Percentiles rank a stretch among this genome's conserved stretches.
phyloP scores from a whole-genome alignment of 192 early-diverging fungal species.

The Coemansia interrupta region DNA sequence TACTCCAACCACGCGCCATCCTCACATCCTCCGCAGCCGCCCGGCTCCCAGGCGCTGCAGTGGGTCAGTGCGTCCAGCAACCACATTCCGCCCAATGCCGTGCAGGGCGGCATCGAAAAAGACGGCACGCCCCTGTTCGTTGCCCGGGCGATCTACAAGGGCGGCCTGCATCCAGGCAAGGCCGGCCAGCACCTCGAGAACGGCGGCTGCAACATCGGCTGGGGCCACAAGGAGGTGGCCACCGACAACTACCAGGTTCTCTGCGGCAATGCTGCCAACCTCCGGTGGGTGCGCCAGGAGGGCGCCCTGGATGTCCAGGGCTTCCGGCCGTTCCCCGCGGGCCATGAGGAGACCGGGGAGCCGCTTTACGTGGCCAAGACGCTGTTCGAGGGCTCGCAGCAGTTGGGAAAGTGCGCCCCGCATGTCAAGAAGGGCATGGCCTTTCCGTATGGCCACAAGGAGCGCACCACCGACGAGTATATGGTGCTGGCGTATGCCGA shows the following conservation, averaged over 20 bases:
- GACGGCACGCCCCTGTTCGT: conserved; percentile 60
- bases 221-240: conserved; percentile 55
- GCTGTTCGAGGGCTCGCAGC: conserved; percentile 49
- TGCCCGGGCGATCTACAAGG: conserved; percentile 55
- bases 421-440: conserved; percentile 54
- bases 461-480: conserved; percentile 37
- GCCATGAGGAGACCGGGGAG: conserved; percentile 50
- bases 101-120: conserved; percentile 61
- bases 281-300: conserved; percentile 55
- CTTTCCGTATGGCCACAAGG: conserved; percentile 51
- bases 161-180: conserved; percentile 54
- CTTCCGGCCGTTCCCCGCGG: conserved; percentile 35
- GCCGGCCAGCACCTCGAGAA: conserved; percentile 47
- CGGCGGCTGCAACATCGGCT: conserved; percentile 55
- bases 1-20: no score
- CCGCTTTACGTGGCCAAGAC: conserved; percentile 54
- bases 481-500: conserved; percentile 48
- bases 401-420: conserved; percentile 55
- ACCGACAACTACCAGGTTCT: conserved; percentile 59
- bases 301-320: conserved; percentile 45
- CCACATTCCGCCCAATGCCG: conserved; percentile 52
- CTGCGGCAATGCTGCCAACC: conserved; percentile 57
- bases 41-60: conserved; percentile 19
- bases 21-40: no score
- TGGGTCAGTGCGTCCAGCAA: conserved; percentile 43